Conservation (phyloP, 345 rosid species). For the Conringia planisiliqua region DNA sequence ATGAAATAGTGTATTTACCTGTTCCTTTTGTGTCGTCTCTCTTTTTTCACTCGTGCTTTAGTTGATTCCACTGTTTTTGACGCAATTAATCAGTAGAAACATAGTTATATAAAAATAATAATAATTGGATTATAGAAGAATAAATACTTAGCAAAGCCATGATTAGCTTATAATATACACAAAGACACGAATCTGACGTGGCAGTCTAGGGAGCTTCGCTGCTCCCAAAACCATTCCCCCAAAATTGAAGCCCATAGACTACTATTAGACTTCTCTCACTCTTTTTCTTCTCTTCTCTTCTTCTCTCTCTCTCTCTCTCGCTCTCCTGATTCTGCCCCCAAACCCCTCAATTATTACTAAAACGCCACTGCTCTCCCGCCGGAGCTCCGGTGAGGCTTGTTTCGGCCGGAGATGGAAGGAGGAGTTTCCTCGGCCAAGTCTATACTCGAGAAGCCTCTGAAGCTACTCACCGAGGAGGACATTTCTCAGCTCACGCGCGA, state of each 20-base stretch:
- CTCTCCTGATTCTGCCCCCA: constrained; percentile 17
- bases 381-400: constrained; percentile 15
- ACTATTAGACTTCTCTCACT: background rate
- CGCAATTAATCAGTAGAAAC: background rate
- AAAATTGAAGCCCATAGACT: constrained; percentile 15
- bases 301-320: constrained; percentile 8
- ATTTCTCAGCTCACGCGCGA: constrained; percentile 97
- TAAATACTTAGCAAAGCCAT: constrained; percentile 16
- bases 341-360: constrained; percentile 25
- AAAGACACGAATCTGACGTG: constrained; percentile 50
- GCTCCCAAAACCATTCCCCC: constrained; percentile 35
- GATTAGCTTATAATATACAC: constrained; percentile 35
- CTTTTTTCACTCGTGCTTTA: background rate
- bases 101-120: background rate
- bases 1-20: background rate
- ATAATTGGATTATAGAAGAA: constrained; percentile 7
- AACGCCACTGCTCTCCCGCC: constrained; percentile 36
- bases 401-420: constrained; percentile 37
- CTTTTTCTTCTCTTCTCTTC: background rate
- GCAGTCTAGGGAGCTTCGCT: constrained; percentile 73
- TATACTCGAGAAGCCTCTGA: constrained; percentile 72
- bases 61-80: background rate
- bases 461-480: constrained; percentile 87
- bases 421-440: constrained; percentile 55
- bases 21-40: too few species aligned